Conservation (phyloP, 2,329 filamentous ascomycete species). For the Dissoconium aciculare region DNA sequence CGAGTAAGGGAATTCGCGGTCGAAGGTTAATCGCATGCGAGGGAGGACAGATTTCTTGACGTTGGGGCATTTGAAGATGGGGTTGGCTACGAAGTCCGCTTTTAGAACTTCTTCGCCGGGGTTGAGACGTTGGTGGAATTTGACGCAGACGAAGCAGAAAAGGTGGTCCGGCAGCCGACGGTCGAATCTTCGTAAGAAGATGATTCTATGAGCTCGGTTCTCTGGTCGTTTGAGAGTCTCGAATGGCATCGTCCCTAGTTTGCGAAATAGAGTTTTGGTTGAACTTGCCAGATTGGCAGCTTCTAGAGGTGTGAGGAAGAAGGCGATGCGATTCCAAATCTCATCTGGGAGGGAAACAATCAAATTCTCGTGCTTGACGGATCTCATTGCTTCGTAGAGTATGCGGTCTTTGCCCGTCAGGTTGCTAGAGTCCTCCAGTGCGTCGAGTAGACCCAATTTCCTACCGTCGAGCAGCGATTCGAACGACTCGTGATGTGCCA, state of each 20-base stretch:
- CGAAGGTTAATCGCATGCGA: slow-evolving; percentile 39
- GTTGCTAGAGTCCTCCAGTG: too few species aligned
- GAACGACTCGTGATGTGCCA: slow-evolving; percentile 24
- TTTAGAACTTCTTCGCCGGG: slow-evolving; percentile 40
- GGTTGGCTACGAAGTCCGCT: slow-evolving; percentile 40
- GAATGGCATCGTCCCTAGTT: slow-evolving; percentile 30
- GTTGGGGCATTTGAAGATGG: slow-evolving; percentile 42
- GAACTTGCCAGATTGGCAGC: slow-evolving; percentile 36
- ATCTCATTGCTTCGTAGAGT: slow-evolving; percentile 1
- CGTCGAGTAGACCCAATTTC: too few species aligned
- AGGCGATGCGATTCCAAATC: slow-evolving; percentile 34
- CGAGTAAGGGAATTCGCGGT: slow-evolving; percentile 41
- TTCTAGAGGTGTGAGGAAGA: slow-evolving; percentile 31
- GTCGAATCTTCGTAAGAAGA: slow-evolving; percentile 40
- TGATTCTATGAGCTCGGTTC: slow-evolving; percentile 32
- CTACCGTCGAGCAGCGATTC: slow-evolving; percentile 21
- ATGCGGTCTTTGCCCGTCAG: slow-evolving; percentile 2
- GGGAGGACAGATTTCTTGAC: slow-evolving; percentile 37
- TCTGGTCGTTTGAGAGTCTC: slow-evolving; percentile 26
- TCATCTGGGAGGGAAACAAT: slow-evolving; percentile 32
- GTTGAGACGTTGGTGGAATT: slow-evolving; percentile 40
- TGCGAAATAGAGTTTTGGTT: slow-evolving; percentile 32
- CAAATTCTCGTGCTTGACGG: slow-evolving; percentile 25
- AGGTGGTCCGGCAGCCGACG: slow-evolving; percentile 39
- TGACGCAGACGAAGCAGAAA: slow-evolving; percentile 43